Percentiles rank a stretch among this genome's conserved stretches.
phyloP scores from a whole-genome alignment of 1,284 basidiomycete species.

The Pholiota adiposa region DNA sequence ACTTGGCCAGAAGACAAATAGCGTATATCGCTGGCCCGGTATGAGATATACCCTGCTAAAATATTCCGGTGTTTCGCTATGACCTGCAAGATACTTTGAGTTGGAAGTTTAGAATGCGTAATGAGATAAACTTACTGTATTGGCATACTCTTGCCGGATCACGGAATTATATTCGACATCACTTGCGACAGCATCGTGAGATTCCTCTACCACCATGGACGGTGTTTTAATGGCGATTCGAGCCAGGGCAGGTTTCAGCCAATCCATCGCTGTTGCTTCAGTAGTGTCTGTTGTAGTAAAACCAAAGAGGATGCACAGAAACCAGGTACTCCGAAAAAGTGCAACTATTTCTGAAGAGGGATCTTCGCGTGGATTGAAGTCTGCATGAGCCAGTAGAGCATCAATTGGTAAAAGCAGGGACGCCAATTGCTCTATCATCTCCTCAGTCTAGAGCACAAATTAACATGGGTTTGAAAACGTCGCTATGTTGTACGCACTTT shows the following conservation, averaged over 20 bases:
- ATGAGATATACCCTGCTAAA: conserved; percentile 71
- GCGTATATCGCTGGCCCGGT: conserved; percentile 75
- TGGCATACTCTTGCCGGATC: conserved; percentile 86
- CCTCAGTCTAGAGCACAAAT: conserved; percentile 59
- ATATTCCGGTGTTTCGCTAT: conserved; percentile 68
- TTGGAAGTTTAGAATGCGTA: not conserved
- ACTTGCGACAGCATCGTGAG: conserved; percentile 85
- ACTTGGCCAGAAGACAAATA: conserved; percentile 83
- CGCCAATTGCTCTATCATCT: conserved; percentile 84
- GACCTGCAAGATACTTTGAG: conserved; percentile 48
- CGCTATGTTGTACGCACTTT: conserved; percentile 51
- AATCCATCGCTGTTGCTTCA: conserved; percentile 68
- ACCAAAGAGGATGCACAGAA: conserved; percentile 86
- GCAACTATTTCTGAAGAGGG: conserved; percentile 71
- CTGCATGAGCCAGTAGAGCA: conserved; percentile 79
- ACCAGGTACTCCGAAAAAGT: conserved; percentile 95
- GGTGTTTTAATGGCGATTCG: conserved; percentile 92
- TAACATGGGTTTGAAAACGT: conserved; percentile 12
- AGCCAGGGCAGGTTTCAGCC: conserved; percentile 77
- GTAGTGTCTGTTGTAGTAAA: conserved; percentile 58
- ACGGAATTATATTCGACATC: conserved; percentile 95
- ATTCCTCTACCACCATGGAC: conserved; percentile 80
- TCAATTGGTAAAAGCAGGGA: conserved; percentile 91
- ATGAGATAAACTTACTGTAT: conserved; percentile 56
- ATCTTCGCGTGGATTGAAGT: conserved; percentile 69